Conservation (phyloP, 73 alveolate species). For the Paramecium tetraurelia region DNA sequence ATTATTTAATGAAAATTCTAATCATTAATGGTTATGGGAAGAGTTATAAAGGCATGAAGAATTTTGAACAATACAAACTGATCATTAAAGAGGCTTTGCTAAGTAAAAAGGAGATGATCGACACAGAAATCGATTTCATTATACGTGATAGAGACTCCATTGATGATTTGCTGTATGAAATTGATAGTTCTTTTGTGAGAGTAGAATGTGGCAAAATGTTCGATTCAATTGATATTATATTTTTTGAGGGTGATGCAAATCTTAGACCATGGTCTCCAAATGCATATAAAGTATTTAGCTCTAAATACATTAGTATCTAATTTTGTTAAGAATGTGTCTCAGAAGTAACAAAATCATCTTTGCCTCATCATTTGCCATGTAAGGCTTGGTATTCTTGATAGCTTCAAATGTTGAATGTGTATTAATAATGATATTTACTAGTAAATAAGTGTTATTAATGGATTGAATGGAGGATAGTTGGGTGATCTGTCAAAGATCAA, state of each 20-base stretch:
- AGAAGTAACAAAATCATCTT: conserved; percentile 46
- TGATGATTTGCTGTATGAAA: conserved; percentile 77
- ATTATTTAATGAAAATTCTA: neutral
- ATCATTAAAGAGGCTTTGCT: neutral
- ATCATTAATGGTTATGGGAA: conserved; percentile 30
- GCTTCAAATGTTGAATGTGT: conserved; percentile 59
- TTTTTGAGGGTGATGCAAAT: conserved; percentile 86
- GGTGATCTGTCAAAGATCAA: conserved; percentile 43
- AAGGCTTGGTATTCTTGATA: conserved; percentile 47
- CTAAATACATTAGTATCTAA: neutral
- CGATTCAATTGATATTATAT: conserved; percentile 84
- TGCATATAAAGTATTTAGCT: conserved; percentile 57
- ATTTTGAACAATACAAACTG: neutral
- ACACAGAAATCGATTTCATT: conserved; percentile 56
- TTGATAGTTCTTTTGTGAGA: conserved; percentile 51
- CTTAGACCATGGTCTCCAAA: conserved; percentile 89
- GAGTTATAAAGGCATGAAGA: neutral
- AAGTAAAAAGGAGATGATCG: conserved; percentile 55
- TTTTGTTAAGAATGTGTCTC: conserved; percentile 50
- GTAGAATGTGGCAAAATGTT: conserved; percentile 72
- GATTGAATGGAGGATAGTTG: conserved; percentile 68
- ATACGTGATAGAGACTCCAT: conserved; percentile 42
- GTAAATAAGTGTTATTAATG: conserved; percentile 27
- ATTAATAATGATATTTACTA: neutral
- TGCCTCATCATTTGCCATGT: conserved; percentile 56